Percentiles rank a stretch among this genome's conserved stretches.
These are phyloP conservation scores for Tricholoma sp. DNA, from an alignment of 768 basidiomycete species.

Conservation along the genomic window DNA sequence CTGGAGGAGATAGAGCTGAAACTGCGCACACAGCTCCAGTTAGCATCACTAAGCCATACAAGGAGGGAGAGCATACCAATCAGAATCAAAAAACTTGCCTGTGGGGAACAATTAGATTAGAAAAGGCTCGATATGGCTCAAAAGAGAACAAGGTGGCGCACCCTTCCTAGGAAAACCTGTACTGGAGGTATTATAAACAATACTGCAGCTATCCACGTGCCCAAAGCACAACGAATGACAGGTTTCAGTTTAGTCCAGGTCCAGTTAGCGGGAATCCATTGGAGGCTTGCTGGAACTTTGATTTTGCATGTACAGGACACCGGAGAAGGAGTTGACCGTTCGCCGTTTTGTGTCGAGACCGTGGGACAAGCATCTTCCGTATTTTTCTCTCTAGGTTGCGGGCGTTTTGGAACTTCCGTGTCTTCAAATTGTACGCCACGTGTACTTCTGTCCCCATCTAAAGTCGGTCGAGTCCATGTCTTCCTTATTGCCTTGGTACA, in stretches of 20 bases:
- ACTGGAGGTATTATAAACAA: constrained; percentile 53
- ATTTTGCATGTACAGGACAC: too few relatives aligned
- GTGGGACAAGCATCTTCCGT: too few relatives aligned
- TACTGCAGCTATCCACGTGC: constrained; percentile 57
- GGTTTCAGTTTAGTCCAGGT: constrained; percentile 61
- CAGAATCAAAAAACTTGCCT: constrained; percentile 65
- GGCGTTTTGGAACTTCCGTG: too few relatives aligned
- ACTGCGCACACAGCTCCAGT: not conserved
- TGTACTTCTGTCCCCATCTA: too few relatives aligned
- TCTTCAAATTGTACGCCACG: too few relatives aligned
- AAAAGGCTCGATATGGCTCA: too few relatives aligned
- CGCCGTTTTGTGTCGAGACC: too few relatives aligned
- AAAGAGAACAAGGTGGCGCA: constrained; percentile 18
- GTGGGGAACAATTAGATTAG: not conserved
- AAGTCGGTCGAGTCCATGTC: too few relatives aligned
- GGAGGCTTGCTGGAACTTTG: constrained; percentile 26
- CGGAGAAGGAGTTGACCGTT: too few relatives aligned
- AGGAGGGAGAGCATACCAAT: constrained; percentile 35
- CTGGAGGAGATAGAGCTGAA: constrained; percentile 50
- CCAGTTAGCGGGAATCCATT: constrained; percentile 57
- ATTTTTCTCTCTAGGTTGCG: too few relatives aligned
- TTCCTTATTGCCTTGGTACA: too few relatives aligned
- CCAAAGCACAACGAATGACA: constrained; percentile 54
- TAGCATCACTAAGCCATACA: not conserved
- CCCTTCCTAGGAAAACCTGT: constrained; percentile 52